Evolutionary conservation across 768 basidiomycete genomes (phyloP).

Genomic region (Xanthoconium purpureum): DNA sequence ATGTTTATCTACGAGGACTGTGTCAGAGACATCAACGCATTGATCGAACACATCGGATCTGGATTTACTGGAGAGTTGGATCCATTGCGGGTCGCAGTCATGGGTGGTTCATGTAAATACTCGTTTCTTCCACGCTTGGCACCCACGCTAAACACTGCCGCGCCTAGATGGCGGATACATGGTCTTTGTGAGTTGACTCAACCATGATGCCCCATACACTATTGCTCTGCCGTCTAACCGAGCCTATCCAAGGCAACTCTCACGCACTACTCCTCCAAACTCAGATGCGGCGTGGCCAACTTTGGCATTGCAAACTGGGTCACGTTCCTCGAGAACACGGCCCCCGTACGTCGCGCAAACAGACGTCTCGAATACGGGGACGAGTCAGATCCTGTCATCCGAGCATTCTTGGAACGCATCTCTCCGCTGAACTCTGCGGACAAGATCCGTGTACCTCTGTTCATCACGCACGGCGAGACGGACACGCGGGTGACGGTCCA

Average conservation of each 20-base stretch:
- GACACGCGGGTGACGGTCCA: slow-evolving; percentile 40
- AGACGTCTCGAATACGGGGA: slow-evolving; percentile 42
- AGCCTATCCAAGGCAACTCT: slow-evolving; percentile 35
- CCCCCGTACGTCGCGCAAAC: slow-evolving; percentile 33
- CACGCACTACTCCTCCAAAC: slow-evolving; percentile 39
- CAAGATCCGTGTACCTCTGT: slow-evolving; percentile 36
- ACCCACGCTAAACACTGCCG: background rate
- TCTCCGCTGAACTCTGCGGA: slow-evolving; percentile 39
- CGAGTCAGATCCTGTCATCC: slow-evolving; percentile 36
- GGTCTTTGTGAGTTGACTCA: slow-evolving; percentile 33
- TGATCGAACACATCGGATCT: slow-evolving; percentile 36
- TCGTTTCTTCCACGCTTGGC: background rate
- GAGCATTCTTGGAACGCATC: slow-evolving; percentile 37
- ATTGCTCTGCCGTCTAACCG: background rate
- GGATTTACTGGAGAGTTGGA: slow-evolving; percentile 35
- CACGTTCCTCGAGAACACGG: slow-evolving; percentile 43
- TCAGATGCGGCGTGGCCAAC: slow-evolving; percentile 40
- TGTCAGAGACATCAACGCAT: slow-evolving; percentile 36
- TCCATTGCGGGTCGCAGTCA: slow-evolving; percentile 38
- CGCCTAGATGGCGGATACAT: slow-evolving; percentile 39
- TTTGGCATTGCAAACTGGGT: slow-evolving; percentile 41
- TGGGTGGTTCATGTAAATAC: slow-evolving; percentile 39
- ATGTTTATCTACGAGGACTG: background rate
- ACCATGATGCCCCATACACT: background rate
- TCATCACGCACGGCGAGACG: slow-evolving; percentile 42